Percentiles rank a stretch among this genome's conserved stretches.
Conservation (phyloP, 1,139 yeast species). For the Blastobotrys buckinghamii region DNA sequence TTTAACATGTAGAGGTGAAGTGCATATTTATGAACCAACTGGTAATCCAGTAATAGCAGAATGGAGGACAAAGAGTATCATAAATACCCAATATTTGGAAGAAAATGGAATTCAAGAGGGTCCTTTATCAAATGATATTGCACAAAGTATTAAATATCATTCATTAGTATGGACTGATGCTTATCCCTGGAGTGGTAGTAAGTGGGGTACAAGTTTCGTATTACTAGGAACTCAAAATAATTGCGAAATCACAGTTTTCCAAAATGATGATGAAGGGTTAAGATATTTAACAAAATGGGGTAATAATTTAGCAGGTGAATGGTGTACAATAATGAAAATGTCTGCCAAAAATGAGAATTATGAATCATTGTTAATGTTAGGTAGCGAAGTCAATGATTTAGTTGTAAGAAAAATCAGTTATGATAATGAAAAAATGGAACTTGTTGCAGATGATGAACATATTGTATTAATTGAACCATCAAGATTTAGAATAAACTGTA, state of each 20-base stretch:
- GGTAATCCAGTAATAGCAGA: conserved; percentile 18
- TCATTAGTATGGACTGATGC: conserved; percentile 16
- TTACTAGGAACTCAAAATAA: conserved; percentile 19
- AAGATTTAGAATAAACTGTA: conserved; percentile 5
- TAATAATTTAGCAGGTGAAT: neutral
- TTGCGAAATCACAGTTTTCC: conserved; percentile 17
- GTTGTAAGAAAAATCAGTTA: conserved; percentile 1
- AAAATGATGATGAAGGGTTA: conserved; percentile 13
- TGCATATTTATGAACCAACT: conserved; percentile 17
- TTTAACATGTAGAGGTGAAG: conserved; percentile 20
- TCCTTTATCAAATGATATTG: neutral
- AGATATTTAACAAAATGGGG: neutral
- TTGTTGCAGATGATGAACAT: neutral
- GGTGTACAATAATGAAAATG: neutral
- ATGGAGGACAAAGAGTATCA: conserved; percentile 16
- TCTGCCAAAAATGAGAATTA: neutral
- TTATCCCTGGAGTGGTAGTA: conserved; percentile 8
- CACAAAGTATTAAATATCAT: conserved; percentile 12
- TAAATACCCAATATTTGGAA: conserved; percentile 13
- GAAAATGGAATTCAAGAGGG: conserved; percentile 9
- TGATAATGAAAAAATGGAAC: neutral
- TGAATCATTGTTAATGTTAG: neutral
- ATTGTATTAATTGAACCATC: neutral
- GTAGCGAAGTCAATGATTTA: conserved; percentile 3
- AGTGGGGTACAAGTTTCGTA: conserved; percentile 22